Percentiles rank a stretch among this genome's conserved stretches.
Evolutionary conservation across 768 basidiomycete genomes (phyloP).

Genomic region (Dentipellis sp.): DNA sequence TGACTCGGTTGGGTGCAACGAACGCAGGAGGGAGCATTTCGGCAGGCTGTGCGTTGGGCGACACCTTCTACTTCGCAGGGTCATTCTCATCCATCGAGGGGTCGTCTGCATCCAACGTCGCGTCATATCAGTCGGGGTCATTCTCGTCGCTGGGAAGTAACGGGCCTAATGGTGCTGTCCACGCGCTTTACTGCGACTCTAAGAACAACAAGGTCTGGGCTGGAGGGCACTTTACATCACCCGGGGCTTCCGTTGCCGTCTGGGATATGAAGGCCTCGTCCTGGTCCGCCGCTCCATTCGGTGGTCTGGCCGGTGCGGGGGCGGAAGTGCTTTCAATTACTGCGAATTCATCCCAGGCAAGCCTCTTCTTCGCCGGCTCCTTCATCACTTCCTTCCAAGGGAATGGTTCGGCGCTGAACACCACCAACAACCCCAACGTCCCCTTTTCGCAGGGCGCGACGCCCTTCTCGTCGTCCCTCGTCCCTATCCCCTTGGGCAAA

Average conservation of each 20-base stretch:
- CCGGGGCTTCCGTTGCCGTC: slow-evolving; percentile 57
- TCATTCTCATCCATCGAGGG: slow-evolving; percentile 66
- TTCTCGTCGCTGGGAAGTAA: slow-evolving; percentile 57
- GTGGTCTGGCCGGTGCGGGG: slow-evolving; percentile 65
- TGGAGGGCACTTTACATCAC: slow-evolving; percentile 67
- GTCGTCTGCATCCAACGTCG: slow-evolving; percentile 59
- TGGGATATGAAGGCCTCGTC: slow-evolving; percentile 53
- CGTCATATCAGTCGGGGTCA: slow-evolving; percentile 53
- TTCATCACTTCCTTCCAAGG: slow-evolving; percentile 72
- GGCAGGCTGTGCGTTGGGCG: slow-evolving; percentile 62
- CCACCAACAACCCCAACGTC: slow-evolving; percentile 77
- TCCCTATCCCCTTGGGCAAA: slow-evolving; percentile 61
- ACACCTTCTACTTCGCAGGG: slow-evolving; percentile 74
- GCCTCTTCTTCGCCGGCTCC: slow-evolving; percentile 82
- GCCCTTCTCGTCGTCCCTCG: slow-evolving; percentile 83
- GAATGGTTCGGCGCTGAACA: slow-evolving; percentile 40
- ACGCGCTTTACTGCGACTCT: slow-evolving; percentile 69
- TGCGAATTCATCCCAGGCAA: slow-evolving; percentile 57
- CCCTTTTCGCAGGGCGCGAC: slow-evolving; percentile 76
- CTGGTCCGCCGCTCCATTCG: slow-evolving; percentile 78
- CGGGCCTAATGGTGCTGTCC: slow-evolving; percentile 70
- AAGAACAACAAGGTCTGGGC: slow-evolving; percentile 63
- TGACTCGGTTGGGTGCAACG: slow-evolving; percentile 66
- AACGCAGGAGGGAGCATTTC: slow-evolving; percentile 70
- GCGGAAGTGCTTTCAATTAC: slow-evolving; percentile 69